Evolutionary conservation across 1,284 basidiomycete species (phyloP).

Genomic region (Caloboletus inedulis): DNA sequence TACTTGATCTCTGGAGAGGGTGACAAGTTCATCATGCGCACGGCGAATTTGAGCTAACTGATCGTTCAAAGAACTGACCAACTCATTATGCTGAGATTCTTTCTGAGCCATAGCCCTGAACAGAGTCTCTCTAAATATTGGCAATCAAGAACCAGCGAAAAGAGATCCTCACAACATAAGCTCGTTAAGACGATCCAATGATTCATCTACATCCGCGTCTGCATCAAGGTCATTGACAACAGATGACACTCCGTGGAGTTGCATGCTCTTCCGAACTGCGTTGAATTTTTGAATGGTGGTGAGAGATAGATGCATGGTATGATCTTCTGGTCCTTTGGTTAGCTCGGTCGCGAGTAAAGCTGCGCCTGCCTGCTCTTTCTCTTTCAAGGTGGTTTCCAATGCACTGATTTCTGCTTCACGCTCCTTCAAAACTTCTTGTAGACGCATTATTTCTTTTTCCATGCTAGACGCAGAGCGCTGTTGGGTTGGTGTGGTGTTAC

Average conservation of each 20-base stretch:
- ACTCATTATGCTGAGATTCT: conserved; percentile 79
- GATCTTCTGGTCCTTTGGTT: conserved; percentile 19
- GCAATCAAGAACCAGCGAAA: conserved; percentile 5
- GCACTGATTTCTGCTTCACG: conserved; percentile 81
- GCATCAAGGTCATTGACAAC: conserved; percentile 26
- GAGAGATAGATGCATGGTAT: conserved; percentile 52
- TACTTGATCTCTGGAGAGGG: conserved; percentile 80
- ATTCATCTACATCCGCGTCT: conserved; percentile 58
- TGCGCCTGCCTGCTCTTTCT: conserved; percentile 36
- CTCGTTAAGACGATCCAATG: conserved; percentile 74
- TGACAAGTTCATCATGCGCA: conserved; percentile 76
- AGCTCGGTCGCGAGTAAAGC: conserved; percentile 6
- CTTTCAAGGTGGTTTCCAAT: conserved; percentile 68
- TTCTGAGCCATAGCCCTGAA: conserved; percentile 91
- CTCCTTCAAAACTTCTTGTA: conserved; percentile 85
- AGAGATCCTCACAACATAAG: conserved; percentile 70
- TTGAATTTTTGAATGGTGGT: conserved; percentile 70
- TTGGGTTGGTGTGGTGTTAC: conserved; percentile 46
- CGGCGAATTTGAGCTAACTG: conserved; percentile 69
- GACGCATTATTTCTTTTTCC: conserved; percentile 88
- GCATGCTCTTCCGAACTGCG: conserved; percentile 63
- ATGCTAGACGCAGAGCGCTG: conserved; percentile 73
- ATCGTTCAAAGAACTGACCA: conserved; percentile 64
- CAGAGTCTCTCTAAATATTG: conserved; percentile 5
- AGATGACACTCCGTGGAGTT: conserved; percentile 40